phyloP scores from a whole-genome alignment of 257 asterid genomes.

The Nyctanthes arbortristis region DNA sequence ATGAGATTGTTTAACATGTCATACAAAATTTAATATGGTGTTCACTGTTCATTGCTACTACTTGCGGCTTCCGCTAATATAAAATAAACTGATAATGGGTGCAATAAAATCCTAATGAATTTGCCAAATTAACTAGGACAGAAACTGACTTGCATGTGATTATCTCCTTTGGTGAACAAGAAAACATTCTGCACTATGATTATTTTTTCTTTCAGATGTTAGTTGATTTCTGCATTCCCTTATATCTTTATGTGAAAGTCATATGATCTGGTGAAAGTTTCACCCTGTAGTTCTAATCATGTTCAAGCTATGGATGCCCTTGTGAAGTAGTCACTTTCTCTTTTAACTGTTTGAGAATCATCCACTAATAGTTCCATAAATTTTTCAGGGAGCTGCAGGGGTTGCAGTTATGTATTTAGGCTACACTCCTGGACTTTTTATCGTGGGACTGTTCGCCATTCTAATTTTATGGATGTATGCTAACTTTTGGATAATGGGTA shows the following conservation, averaged over 20 bases:
- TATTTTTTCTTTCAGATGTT: background rate
- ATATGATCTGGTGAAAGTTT: conserved; percentile 1
- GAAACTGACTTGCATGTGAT: background rate
- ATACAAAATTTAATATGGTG: background rate
- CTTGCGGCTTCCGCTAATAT: too few relatives aligned
- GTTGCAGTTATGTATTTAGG: conserved; percentile 93
- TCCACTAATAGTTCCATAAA: conserved; percentile 29
- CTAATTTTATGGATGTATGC: conserved; percentile 95
- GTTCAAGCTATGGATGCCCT: conserved; percentile 1
- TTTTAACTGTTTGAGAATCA: background rate
- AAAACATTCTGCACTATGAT: background rate
- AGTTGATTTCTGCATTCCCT: conserved; percentile 6
- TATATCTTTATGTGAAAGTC: conserved; percentile 3
- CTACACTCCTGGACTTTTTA: conserved; percentile 93
- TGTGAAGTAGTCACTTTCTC: conserved; percentile 26
- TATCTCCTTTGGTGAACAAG: background rate
- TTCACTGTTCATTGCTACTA: background rate
- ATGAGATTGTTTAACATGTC: conserved; percentile 1
- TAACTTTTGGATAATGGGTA: conserved; percentile 95
- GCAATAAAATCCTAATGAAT: background rate
- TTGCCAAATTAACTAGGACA: background rate
- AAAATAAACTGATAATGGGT: too few relatives aligned
- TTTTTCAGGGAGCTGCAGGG: conserved; percentile 92
- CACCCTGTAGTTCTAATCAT: conserved; percentile 22
- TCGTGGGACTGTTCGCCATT: conserved; percentile 91